These are phyloP conservation scores for Iris macrosiphon DNA, from an alignment of 106 monocot species.

Conservation along the genomic window DNA sequence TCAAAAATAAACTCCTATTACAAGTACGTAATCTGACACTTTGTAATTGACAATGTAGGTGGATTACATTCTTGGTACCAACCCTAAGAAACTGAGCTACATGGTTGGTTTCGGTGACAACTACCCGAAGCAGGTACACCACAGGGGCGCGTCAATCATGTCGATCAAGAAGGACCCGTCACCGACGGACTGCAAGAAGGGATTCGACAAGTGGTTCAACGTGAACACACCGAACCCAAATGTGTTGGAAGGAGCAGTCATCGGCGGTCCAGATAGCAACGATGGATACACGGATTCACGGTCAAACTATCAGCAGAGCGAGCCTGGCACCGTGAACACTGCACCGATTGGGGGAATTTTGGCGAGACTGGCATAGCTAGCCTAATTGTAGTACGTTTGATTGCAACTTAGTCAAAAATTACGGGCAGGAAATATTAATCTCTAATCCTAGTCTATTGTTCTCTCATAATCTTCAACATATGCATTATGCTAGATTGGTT, in stretches of 20 bases:
- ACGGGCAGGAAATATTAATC: no score
- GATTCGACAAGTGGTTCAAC: conserved; percentile 29
- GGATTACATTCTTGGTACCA: conserved; percentile 49
- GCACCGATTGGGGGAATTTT: conserved; percentile 47
- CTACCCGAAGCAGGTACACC: conserved; percentile 44
- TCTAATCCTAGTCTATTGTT: no score
- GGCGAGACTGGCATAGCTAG: conserved; percentile 38
- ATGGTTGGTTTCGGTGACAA: conserved; percentile 49
- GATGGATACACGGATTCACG: conserved; percentile 34
- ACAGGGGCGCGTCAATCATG: conserved; percentile 42
- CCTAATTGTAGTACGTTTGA: no score
- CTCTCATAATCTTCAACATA: no score
- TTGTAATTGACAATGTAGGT: conserved; percentile 15
- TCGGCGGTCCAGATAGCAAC: conserved; percentile 47
- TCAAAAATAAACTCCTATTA: no score
- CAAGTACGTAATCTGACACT: no score
- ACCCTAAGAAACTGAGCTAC: conserved; percentile 52
- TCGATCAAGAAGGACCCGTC: conserved; percentile 29
- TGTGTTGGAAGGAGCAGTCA: conserved; percentile 48
- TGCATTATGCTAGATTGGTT: no score
- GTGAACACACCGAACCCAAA: conserved; percentile 39
- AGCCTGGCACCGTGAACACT: conserved; percentile 33
- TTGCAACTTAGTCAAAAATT: no score
- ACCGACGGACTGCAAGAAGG: conserved; percentile 26
- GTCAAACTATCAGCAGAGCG: conserved; percentile 31